phyloP scores from a whole-genome alignment of 495 filamentous ascomycete genomes.

The Oidiodendron maius region DNA sequence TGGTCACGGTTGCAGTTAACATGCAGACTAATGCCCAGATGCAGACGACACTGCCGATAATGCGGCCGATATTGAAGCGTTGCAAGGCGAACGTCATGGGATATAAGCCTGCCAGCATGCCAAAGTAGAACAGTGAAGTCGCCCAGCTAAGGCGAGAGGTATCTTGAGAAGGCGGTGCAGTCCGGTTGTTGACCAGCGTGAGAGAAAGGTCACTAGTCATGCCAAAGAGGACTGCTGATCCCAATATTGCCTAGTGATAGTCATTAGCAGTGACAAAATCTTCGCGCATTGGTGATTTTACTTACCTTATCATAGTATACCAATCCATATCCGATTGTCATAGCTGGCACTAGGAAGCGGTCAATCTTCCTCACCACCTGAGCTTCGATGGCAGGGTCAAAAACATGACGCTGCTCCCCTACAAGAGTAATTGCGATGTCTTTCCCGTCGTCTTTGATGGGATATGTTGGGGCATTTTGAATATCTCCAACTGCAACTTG shows the following conservation, averaged over 20 bases:
- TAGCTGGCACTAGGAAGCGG: constrained; percentile 61
- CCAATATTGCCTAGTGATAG: constrained; percentile 54
- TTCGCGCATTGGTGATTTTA: background rate
- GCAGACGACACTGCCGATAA: constrained; percentile 58
- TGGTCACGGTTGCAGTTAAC: constrained; percentile 59
- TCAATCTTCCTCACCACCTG: constrained; percentile 69
- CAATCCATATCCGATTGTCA: constrained; percentile 66
- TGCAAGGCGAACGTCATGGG: constrained; percentile 67
- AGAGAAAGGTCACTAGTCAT: constrained; percentile 66
- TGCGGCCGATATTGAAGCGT: constrained; percentile 53
- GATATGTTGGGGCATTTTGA: background rate
- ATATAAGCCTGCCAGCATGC: constrained; percentile 67
- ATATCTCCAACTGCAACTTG: background rate
- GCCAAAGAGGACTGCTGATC: constrained; percentile 65
- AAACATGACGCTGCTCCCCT: constrained; percentile 41
- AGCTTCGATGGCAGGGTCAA: constrained; percentile 45
- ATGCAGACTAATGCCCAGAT: constrained; percentile 64
- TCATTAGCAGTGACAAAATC: background rate
- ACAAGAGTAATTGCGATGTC: constrained; percentile 38
- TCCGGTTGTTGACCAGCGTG: constrained; percentile 42
- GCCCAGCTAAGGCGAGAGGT: constrained; percentile 67
- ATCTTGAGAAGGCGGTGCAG: constrained; percentile 47
- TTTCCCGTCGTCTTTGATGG: constrained; percentile 1
- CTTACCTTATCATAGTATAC: constrained; percentile 74
- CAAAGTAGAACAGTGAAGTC: constrained; percentile 75